A percentile compares a stretch with the other conserved stretches of the same genome.
Evolutionary conservation across 2,329 filamentous ascomycete species (phyloP).

Genomic region (Sphaerulina musiva): DNA sequence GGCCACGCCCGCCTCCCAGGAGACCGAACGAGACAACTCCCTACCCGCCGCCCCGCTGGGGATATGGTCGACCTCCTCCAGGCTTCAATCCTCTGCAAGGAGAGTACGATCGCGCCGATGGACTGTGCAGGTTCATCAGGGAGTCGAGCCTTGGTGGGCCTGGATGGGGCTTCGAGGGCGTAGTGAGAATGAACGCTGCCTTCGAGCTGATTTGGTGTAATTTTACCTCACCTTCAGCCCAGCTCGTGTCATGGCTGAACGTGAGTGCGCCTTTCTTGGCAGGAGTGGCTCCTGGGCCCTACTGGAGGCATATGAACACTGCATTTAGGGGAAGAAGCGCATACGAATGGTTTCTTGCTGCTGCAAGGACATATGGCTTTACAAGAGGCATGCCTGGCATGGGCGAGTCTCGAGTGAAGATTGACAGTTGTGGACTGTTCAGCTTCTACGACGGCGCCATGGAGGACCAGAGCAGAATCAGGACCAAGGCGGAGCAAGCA

Average conservation of each 20-base stretch:
- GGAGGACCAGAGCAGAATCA: slow-evolving; percentile 28
- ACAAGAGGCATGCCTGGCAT: slow-evolving; percentile 38
- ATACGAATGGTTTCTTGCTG: slow-evolving; percentile 20
- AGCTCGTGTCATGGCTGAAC: slow-evolving; percentile 42
- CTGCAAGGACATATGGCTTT: slow-evolving; percentile 22
- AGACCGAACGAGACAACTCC: slow-evolving; percentile 7
- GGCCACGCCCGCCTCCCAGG: slow-evolving; percentile 23
- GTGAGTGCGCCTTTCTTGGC: slow-evolving; percentile 39
- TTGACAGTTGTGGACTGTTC: slow-evolving; percentile 41
- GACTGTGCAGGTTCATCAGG: slow-evolving; percentile 44
- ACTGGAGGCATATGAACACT: neutral
- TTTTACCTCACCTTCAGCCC: slow-evolving; percentile 46
- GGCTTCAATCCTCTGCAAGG: slow-evolving; percentile 36
- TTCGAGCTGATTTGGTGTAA: slow-evolving; percentile 64
- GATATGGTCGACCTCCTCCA: neutral
- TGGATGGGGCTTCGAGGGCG: slow-evolving; percentile 49
- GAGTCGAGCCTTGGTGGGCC: slow-evolving; percentile 38
- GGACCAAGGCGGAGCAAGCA: slow-evolving; percentile 33
- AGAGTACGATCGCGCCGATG: slow-evolving; percentile 45
- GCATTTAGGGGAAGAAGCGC: slow-evolving; percentile 6
- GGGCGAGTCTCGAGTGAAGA: slow-evolving; percentile 40
- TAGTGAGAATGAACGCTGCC: slow-evolving; percentile 60
- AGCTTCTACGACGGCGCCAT: slow-evolving; percentile 43
- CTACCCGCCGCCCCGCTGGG: neutral
- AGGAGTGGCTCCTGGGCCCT: neutral